Conservation (phyloP, 2,329 filamentous ascomycete genomes). For the Microsporum ferrugineum region DNA sequence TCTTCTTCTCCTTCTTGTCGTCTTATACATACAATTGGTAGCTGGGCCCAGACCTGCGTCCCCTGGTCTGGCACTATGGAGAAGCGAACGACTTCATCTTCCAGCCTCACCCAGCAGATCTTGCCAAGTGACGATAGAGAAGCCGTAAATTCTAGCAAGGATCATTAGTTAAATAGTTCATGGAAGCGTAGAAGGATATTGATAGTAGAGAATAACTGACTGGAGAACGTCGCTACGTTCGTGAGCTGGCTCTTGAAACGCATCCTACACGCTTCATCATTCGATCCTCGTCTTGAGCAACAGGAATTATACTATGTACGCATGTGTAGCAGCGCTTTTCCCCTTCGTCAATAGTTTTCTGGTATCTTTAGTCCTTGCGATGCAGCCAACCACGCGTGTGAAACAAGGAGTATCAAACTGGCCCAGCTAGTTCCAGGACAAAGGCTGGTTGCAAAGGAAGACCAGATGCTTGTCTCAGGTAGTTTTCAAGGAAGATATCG, state of each 20-base stretch:
- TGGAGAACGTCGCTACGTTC: constrained; percentile 43
- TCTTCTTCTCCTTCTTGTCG: background rate
- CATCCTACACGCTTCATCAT: constrained; percentile 25
- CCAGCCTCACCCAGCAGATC: constrained; percentile 81
- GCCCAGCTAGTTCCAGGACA: background rate
- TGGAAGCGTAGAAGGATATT: background rate
- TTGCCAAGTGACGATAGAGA: constrained; percentile 59
- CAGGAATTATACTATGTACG: too few species aligned
- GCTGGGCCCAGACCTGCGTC: constrained; percentile 90
- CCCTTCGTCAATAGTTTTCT: background rate
- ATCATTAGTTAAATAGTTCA: background rate
- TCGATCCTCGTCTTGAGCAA: background rate
- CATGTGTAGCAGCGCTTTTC: background rate
- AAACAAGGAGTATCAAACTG: background rate
- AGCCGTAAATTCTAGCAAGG: constrained; percentile 46
- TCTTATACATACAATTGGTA: constrained; percentile 29
- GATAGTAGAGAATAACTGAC: constrained; percentile 24
- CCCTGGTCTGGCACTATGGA: constrained; percentile 91
- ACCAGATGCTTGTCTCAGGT: background rate
- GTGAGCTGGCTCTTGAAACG: constrained; percentile 44
- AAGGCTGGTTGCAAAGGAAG: background rate
- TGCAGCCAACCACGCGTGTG: background rate
- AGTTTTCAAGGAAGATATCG: background rate
- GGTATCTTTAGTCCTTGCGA: background rate
- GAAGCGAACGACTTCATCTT: constrained; percentile 78